Evolutionary conservation across 345 rosid genomes (phyloP).

Genomic region (Ricinus communis): DNA sequence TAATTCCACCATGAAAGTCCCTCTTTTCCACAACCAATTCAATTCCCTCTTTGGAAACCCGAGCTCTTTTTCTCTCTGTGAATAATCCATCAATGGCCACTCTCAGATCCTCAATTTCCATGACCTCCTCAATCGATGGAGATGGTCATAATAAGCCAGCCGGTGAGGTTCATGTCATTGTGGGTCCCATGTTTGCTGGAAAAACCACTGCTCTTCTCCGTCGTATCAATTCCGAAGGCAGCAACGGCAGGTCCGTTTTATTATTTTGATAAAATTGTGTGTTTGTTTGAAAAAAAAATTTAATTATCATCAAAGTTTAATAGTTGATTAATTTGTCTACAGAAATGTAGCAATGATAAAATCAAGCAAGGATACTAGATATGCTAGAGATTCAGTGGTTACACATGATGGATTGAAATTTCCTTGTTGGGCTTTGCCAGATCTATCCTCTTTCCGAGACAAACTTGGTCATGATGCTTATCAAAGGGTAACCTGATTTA

Average conservation of each 20-base stretch:
- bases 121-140: constrained; percentile 11
- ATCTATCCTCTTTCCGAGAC: constrained; percentile 57
- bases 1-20: not conserved
- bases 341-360: constrained; percentile 78
- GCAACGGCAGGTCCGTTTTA: constrained; percentile 75
- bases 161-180: constrained; percentile 82
- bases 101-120: constrained; percentile 34
- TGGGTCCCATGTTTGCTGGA: constrained; percentile 94
- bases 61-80: not conserved
- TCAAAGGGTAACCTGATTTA: constrained; percentile 38
- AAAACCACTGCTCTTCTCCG: constrained; percentile 93
- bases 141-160: constrained; percentile 6
- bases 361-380: constrained; percentile 75
- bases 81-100: constrained; percentile 37
- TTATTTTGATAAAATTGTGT: not conserved
- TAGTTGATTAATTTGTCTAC: too few relatives aligned
- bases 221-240: constrained; percentile 63
- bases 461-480: constrained; percentile 64
- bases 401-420: constrained; percentile 78
- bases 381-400: constrained; percentile 71
- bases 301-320: too few relatives aligned
- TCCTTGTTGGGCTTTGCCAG: constrained; percentile 78
- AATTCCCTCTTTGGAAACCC: not conserved
- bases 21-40: not conserved
- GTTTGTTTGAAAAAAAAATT: not conserved